These are phyloP conservation scores for Ramaria rubella DNA, from an alignment of 768 basidiomycete genomes.

Conservation along the genomic window DNA sequence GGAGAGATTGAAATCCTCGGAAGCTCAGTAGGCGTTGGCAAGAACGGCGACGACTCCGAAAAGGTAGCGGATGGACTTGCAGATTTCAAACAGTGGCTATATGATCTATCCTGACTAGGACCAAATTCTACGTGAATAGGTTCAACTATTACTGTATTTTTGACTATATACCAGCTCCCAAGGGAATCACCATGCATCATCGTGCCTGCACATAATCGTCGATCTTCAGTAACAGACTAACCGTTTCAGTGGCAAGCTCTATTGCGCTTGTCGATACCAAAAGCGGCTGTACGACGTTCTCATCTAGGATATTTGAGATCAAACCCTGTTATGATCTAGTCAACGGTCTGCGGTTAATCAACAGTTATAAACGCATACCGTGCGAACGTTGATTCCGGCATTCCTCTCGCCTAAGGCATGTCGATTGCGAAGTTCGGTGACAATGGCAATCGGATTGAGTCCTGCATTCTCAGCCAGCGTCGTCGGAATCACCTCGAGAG, in stretches of 20 bases:
- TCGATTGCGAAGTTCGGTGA: slow-evolving; percentile 94
- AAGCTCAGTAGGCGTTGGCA: slow-evolving; percentile 41
- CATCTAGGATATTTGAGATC: slow-evolving; percentile 95
- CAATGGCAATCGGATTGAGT: slow-evolving; percentile 94
- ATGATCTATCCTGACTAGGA: not conserved
- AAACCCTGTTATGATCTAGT: slow-evolving; percentile 53
- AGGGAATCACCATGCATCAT: not conserved
- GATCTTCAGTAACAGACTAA: slow-evolving; percentile 92
- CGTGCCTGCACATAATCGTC: slow-evolving; percentile 55
- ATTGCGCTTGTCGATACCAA: slow-evolving; percentile 93
- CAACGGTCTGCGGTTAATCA: not conserved
- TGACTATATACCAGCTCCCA: not conserved
- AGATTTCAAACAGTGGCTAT: slow-evolving; percentile 4
- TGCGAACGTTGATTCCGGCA: slow-evolving; percentile 97
- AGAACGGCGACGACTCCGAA: not conserved
- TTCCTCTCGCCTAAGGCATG: slow-evolving; percentile 92
- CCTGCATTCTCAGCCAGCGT: slow-evolving; percentile 98
- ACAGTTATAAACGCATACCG: slow-evolving; percentile 43
- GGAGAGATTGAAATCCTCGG: slow-evolving; percentile 68
- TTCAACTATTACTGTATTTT: slow-evolving; percentile 5
- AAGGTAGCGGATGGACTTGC: slow-evolving; percentile 3
- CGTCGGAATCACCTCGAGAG: slow-evolving; percentile 94
- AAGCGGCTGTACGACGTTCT: slow-evolving; percentile 94
- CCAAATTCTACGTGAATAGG: not conserved
- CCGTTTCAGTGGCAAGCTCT: slow-evolving; percentile 94